These are phyloP conservation scores for Penicillium sp. DNA, from an alignment of 2,329 filamentous ascomycete species.

Conservation along the genomic window DNA sequence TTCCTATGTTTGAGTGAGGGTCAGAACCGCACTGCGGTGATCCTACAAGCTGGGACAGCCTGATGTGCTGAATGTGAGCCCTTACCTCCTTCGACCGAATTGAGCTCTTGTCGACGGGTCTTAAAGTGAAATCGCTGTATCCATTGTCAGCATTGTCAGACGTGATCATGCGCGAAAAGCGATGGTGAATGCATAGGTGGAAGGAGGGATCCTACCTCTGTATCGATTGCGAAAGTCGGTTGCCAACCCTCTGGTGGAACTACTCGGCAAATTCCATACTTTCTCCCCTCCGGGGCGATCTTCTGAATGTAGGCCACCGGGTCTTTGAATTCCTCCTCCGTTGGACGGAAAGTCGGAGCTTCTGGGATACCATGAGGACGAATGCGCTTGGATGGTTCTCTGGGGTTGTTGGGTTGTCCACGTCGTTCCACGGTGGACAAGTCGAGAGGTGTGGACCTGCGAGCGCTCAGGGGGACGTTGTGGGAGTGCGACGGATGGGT, in stretches of 20 bases:
- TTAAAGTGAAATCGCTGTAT: slow-evolving; percentile 90
- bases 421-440: slow-evolving; percentile 87
- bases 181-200: neutral
- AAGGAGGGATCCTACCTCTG: slow-evolving; percentile 65
- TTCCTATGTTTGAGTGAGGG: slow-evolving; percentile 59
- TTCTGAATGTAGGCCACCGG: slow-evolving; percentile 92
- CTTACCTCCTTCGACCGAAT: slow-evolving; percentile 95
- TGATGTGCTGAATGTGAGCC: slow-evolving; percentile 30
- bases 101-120: slow-evolving; percentile 92
- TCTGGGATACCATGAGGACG: slow-evolving; percentile 83
- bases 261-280: slow-evolving; percentile 93
- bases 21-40: slow-evolving; percentile 40
- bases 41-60: slow-evolving; percentile 27
- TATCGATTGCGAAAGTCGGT: slow-evolving; percentile 92
- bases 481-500: slow-evolving; percentile 47
- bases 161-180: neutral
- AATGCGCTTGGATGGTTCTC: slow-evolving; percentile 73
- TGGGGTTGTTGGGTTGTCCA: slow-evolving; percentile 73
- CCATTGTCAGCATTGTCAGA: slow-evolving; percentile 37
- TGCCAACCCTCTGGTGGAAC: slow-evolving; percentile 94
- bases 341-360: slow-evolving; percentile 86
- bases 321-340: slow-evolving; percentile 90
- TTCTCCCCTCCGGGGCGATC: slow-evolving; percentile 78
- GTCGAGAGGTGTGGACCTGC: slow-evolving; percentile 70
- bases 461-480: slow-evolving; percentile 62